These are phyloP conservation scores for Leishmania mexicana DNA, from an alignment of 208 protist species.

Conservation along the genomic window DNA sequence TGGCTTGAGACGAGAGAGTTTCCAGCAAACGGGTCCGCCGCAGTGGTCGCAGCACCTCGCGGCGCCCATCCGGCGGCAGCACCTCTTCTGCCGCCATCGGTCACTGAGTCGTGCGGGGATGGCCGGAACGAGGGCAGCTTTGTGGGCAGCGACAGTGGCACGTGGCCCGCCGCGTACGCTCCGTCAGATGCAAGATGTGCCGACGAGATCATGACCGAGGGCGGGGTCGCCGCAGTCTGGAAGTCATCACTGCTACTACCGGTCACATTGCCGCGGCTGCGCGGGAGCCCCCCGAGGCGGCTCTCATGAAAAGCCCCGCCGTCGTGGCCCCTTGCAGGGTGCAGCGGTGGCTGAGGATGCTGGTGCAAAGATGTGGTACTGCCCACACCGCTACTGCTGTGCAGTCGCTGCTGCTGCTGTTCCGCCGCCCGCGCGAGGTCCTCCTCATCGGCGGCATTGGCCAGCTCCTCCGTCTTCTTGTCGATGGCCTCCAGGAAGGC, in stretches of 20 bases:
- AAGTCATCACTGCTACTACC: neutral
- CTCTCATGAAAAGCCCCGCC: neutral
- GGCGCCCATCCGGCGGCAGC: neutral
- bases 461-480: conserved; percentile 35
- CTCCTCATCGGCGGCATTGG: conserved; percentile 25
- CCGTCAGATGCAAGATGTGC: conserved; percentile 7
- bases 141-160: conserved; percentile 20
- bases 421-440: conserved; percentile 12
- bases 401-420: conserved; percentile 9
- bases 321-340: neutral
- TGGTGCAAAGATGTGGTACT: neutral
- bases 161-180: neutral
- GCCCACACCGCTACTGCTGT: neutral
- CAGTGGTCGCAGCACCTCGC: neutral
- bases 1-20: neutral
- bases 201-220: neutral
- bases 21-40: neutral
- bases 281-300: neutral
- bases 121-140: conserved; percentile 30
- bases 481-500: conserved; percentile 52
- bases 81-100: neutral
- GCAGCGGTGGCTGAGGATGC: neutral
- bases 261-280: neutral
- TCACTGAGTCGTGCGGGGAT: neutral
- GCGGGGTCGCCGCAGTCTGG: neutral